Evolutionary conservation across 768 basidiomycete genomes (phyloP).

Genomic region (Serpula lacrymans): DNA sequence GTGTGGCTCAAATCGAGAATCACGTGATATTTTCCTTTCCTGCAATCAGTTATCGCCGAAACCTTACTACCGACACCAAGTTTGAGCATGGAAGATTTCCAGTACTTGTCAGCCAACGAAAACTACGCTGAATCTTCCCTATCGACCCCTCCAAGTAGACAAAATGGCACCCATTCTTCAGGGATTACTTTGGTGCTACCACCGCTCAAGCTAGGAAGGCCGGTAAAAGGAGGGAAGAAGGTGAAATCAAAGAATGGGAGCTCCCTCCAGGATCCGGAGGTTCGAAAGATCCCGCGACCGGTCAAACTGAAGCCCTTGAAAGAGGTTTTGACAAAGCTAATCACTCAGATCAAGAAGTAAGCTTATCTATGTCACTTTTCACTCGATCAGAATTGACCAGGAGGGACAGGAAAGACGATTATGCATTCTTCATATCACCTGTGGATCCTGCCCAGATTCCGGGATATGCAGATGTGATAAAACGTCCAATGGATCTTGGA

Average conservation of each 20-base stretch:
- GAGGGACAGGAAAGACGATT: slow-evolving; percentile 86
- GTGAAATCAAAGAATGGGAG: slow-evolving; percentile 31
- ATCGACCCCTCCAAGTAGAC: slow-evolving; percentile 14
- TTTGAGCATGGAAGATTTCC: slow-evolving; percentile 30
- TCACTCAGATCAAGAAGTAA: slow-evolving; percentile 74
- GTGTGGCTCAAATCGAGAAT: no score
- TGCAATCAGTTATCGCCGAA: slow-evolving; percentile 42
- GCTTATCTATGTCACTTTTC: slow-evolving; percentile 11
- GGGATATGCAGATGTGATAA: slow-evolving; percentile 66
- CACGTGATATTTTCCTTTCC: no score
- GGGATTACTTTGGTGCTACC: slow-evolving; percentile 67
- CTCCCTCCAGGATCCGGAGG: slow-evolving; percentile 18
- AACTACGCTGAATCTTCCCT: slow-evolving; percentile 26
- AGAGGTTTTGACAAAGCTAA: slow-evolving; percentile 65
- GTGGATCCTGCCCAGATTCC: slow-evolving; percentile 60
- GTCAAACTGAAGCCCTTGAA: slow-evolving; percentile 76
- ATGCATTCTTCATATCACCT: slow-evolving; percentile 75
- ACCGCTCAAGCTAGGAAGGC: slow-evolving; percentile 59
- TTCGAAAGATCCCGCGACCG: slow-evolving; percentile 47
- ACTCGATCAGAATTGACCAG: no score
- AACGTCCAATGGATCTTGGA: slow-evolving; percentile 89
- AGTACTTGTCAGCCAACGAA: slow-evolving; percentile 25
- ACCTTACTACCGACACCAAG: slow-evolving; percentile 48
- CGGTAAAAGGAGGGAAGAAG: slow-evolving; percentile 51
- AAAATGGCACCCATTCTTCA: slow-evolving; percentile 27